These are phyloP conservation scores for Lentinus tigrinus DNA, from an alignment of 768 basidiomycete genomes.

Conservation along the genomic window DNA sequence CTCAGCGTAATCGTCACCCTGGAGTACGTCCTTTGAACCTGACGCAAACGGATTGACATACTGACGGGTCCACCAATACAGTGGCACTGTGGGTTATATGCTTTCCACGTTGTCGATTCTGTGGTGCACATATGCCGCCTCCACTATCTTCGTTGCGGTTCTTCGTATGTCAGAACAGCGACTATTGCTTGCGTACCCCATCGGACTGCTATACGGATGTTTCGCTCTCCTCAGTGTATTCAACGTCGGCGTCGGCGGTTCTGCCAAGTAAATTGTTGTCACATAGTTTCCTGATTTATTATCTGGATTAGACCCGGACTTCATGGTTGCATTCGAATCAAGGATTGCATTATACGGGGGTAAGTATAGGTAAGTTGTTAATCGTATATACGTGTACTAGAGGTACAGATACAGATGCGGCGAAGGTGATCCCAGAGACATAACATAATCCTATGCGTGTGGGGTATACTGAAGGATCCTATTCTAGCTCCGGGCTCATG, in stretches of 20 bases:
- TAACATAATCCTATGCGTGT: not conserved
- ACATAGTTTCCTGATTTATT: not conserved
- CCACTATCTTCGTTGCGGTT: conserved; percentile 93
- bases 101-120: conserved; percentile 79
- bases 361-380: no score
- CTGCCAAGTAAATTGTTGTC: conserved; percentile 14
- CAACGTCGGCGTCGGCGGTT: conserved; percentile 46
- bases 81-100: conserved; percentile 82
- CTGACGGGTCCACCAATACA: conserved; percentile 30
- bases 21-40: conserved; percentile 58
- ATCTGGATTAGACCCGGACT: not conserved
- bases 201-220: conserved; percentile 91
- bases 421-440: not conserved
- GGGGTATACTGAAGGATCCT: not conserved
- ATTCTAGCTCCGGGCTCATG: not conserved
- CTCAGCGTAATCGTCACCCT: conserved; percentile 84
- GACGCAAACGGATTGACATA: not conserved
- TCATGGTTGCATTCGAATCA: not conserved
- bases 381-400: not conserved
- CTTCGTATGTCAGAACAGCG: conserved; percentile 95
- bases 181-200: conserved; percentile 93
- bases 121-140: conserved; percentile 98
- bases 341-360: not conserved
- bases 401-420: not conserved
- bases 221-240: conserved; percentile 93